These are phyloP conservation scores for Podila verticillata DNA, from an alignment of 192 early-diverging fungal species.

Conservation along the genomic window DNA sequence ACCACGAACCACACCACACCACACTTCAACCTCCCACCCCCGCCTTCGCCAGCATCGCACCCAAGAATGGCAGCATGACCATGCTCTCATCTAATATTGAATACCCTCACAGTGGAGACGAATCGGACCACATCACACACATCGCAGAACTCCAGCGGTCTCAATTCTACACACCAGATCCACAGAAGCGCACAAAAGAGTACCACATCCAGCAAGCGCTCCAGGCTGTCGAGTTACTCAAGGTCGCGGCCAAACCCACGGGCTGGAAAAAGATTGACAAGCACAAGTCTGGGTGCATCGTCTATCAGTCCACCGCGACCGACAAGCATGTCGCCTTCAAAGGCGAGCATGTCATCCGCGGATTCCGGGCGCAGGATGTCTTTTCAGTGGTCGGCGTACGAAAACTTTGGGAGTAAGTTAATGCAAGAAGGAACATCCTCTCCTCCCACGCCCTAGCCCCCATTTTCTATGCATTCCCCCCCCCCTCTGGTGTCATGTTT, in stretches of 20 bases:
- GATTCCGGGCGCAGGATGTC: slow-evolving; percentile 59
- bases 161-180: slow-evolving; percentile 28
- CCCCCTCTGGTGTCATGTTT: no score
- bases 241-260: slow-evolving; percentile 46
- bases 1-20: slow-evolving; percentile 5
- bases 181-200: slow-evolving; percentile 36
- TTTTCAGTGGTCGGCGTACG: slow-evolving; percentile 66
- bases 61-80: not conserved
- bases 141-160: slow-evolving; percentile 24
- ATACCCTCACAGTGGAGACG: slow-evolving; percentile 26
- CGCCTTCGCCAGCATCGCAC: not conserved
- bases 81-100: slow-evolving; percentile 8
- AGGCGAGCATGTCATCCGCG: slow-evolving; percentile 58
- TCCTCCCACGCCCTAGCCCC: no score
- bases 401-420: slow-evolving; percentile 63
- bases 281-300: slow-evolving; percentile 61
- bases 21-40: not conserved
- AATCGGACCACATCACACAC: slow-evolving; percentile 27
- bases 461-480: no score
- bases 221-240: slow-evolving; percentile 56
- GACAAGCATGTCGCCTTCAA: slow-evolving; percentile 66
- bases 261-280: slow-evolving; percentile 66
- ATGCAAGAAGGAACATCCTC: no score
- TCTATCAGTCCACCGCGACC: slow-evolving; percentile 57
- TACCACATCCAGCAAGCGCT: slow-evolving; percentile 63